These are phyloP conservation scores for Solanum boliviense DNA, from an alignment of 257 asterid genomes.

Conservation along the genomic window DNA sequence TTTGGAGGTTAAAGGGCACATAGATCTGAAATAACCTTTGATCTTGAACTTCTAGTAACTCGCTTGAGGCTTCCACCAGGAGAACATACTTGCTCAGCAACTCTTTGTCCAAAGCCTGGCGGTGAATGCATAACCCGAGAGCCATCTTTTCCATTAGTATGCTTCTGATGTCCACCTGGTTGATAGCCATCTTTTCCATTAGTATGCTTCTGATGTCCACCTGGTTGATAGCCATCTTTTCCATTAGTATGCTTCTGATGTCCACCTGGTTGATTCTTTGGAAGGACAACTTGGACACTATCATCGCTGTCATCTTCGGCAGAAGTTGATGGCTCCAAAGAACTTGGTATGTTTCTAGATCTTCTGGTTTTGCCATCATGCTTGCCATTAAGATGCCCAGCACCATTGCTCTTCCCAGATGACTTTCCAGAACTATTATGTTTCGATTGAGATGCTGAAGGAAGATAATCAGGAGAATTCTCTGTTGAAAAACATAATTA, in stretches of 20 bases:
- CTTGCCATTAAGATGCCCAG: constrained; percentile 23
- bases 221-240: background rate
- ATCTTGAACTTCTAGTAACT: constrained; percentile 19
- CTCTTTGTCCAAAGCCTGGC: constrained; percentile 19
- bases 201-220: background rate
- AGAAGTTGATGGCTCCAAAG: constrained; percentile 34
- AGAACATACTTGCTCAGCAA: constrained; percentile 15
- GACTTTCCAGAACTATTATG: constrained; percentile 19
- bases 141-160: constrained; percentile 12
- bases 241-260: too few relatives aligned
- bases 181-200: background rate
- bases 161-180: constrained; percentile 12
- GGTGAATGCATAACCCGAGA: constrained; percentile 13
- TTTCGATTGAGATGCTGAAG: constrained; percentile 16
- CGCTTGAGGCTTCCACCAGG: constrained; percentile 22
- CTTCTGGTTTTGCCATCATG: constrained; percentile 15
- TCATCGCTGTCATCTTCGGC: constrained; percentile 42
- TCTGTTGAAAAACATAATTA: constrained; percentile 23
- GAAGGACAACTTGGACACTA: constrained; percentile 18
- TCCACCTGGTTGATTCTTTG: constrained; percentile 13
- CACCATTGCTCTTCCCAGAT: constrained; percentile 19
- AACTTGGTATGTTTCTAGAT: constrained; percentile 22
- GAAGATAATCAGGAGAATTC: constrained; percentile 19
- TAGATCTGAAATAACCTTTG: constrained; percentile 28
- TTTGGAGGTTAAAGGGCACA: background rate